Evolutionary conservation across 441 rosid genomes (phyloP), one percentile per base, ranked within the genome.

Genomic region (Raphanus hybrid): DNA sequence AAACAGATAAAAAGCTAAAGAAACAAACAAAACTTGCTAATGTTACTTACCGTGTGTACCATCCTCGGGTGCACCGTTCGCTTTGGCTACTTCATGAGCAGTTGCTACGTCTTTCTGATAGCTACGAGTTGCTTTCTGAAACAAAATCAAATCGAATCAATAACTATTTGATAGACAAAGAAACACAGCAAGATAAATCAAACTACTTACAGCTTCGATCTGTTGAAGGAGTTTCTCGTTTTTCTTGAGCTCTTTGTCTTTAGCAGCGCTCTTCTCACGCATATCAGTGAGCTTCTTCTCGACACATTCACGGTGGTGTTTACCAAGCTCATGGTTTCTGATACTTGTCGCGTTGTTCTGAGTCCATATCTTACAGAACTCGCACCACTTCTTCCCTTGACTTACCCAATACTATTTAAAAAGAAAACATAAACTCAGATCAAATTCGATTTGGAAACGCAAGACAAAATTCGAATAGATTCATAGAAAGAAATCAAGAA

Each of bases 331-430:
- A 84, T 94, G 99, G 87, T 94, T 94, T 76, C 96, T 85, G 29
- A 95, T 91, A 75, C 98, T 92, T 12, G 94, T 81, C 60, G 91
- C 92, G 70, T 92, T 91, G 78, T 91, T 92, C 59, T 97, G 84
- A 59, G 91, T 73, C 79, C 71, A 95, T 59, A 95, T 89, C 84
- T 94, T 95, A 88, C 99, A 95, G 85, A 90, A 89, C 50, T 95
- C 97, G 23, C 99, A 94, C 98, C 97, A 94, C 85, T 94, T 92
- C 61, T 94, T 94, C 16, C 98, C 98, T 81, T 94, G 98, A 69
- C 98, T 92, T 34, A 94, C 98, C 99, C 99, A 92, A 81, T 85
- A 93, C 98, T 93, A 12, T 3, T 0, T 0, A 80, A 8, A 54
- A 52, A 68, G 1, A 29, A 34, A 0, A 34, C 39, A 34, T 2